Percentiles rank a stretch among this genome's conserved stretches.
phyloP scores from a whole-genome alignment of 2,329 filamentous ascomycete species.

The Talaromyces marneffei region DNA sequence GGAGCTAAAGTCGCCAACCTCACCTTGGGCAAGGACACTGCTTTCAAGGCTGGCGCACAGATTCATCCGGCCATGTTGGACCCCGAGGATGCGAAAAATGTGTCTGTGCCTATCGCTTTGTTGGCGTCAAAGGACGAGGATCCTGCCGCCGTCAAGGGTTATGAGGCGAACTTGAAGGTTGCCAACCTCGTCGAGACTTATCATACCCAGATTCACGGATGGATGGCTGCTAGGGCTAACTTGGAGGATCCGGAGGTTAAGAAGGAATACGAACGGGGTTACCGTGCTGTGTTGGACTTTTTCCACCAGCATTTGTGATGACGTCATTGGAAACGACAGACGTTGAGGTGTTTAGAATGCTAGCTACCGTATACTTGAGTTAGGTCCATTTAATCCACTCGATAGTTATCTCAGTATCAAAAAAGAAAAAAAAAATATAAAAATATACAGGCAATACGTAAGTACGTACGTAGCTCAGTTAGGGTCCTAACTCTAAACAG shows the following conservation, averaged over 20 bases:
- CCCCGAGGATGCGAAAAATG: constrained; percentile 49
- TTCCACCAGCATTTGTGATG: constrained; percentile 36
- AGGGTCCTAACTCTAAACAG: not conserved
- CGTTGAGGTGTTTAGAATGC: too few relatives aligned
- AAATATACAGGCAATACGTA: not conserved
- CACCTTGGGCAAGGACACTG: constrained; percentile 45
- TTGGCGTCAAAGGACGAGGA: constrained; percentile 54
- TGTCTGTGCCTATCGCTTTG: constrained; percentile 54
- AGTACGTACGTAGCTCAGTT: not conserved
- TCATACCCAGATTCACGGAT: constrained; percentile 41
- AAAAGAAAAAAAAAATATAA: not conserved
- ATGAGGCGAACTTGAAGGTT: constrained; percentile 34
- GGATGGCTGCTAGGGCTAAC: constrained; percentile 42
- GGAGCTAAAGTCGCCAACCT: constrained; percentile 54
- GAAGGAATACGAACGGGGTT: constrained; percentile 42
- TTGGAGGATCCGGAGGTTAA: constrained; percentile 35
- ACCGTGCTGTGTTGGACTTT: constrained; percentile 37
- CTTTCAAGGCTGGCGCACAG: constrained; percentile 53
- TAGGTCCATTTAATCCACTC: too few relatives aligned
- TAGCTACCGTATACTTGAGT: not conserved
- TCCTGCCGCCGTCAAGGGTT: constrained; percentile 42
- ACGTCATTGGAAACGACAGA: not conserved
- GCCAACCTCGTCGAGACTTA: constrained; percentile 42
- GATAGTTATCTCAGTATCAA: not conserved
- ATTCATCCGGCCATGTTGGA: constrained; percentile 59